phyloP scores from a whole-genome alignment of 228 moss, liverwort and hornwort species.

The Sphagnum fallax region DNA sequence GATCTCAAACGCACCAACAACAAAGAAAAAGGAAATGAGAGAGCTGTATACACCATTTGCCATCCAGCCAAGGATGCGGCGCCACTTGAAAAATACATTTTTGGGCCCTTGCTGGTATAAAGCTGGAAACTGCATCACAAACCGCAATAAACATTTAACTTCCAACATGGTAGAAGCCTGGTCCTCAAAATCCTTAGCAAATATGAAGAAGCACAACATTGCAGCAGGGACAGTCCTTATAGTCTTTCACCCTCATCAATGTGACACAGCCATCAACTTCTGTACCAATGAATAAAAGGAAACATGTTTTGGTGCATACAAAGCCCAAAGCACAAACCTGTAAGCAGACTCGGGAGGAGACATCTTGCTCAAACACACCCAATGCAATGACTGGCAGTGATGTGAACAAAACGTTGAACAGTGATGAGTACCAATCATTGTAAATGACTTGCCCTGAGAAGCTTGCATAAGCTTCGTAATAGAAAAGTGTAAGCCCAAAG shows the following conservation, averaged over 20 bases:
- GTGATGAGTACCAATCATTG: slow-evolving; percentile 50
- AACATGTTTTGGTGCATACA: neutral
- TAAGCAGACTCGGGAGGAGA: slow-evolving; percentile 38
- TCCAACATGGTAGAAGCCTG: neutral
- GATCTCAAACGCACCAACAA: slow-evolving; percentile 16
- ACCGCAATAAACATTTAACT: neutral
- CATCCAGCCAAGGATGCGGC: slow-evolving; percentile 56
- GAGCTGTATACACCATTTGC: slow-evolving; percentile 47
- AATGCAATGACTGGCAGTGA: slow-evolving; percentile 49
- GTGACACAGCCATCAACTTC: too few relatives aligned
- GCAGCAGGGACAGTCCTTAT: too few relatives aligned
- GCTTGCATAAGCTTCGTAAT: slow-evolving; percentile 31
- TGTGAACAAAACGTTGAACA: slow-evolving; percentile 54
- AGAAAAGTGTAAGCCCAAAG: slow-evolving; percentile 52
- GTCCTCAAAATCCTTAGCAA: neutral
- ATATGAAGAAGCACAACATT: neutral
- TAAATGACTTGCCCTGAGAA: slow-evolving; percentile 44
- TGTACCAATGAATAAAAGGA: neutral
- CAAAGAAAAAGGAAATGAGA: slow-evolving; percentile 31
- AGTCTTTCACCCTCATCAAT: too few relatives aligned
- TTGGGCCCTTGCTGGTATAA: slow-evolving; percentile 47
- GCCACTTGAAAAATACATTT: slow-evolving; percentile 46
- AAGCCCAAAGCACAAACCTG: slow-evolving; percentile 16
- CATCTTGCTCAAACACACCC: slow-evolving; percentile 55
- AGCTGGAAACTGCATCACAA: slow-evolving; percentile 42